Conservation (phyloP, 2,329 filamentous ascomycete species). For the Apiospora kogelbergensis region DNA sequence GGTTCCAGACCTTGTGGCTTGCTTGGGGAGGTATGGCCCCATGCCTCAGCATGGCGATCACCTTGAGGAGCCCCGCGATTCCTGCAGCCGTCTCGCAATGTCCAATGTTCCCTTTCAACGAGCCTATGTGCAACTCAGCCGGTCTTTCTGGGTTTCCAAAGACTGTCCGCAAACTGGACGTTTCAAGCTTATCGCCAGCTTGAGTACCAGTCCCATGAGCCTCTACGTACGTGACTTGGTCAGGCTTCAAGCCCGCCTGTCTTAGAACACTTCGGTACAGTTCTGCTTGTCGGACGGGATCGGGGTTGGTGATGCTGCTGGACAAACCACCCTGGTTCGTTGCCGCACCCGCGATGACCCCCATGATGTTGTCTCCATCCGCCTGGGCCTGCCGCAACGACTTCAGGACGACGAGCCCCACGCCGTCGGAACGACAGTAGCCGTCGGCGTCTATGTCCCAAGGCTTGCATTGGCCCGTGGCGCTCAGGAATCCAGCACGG, state of each 20-base stretch:
- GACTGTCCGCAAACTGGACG: background rate
- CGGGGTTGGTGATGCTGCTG: slow-evolving; percentile 30
- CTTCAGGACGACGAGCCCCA: slow-evolving; percentile 50
- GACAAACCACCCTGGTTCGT: slow-evolving; percentile 35
- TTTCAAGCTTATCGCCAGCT: background rate
- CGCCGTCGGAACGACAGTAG: slow-evolving; percentile 53
- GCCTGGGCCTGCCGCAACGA: slow-evolving; percentile 47
- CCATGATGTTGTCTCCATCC: slow-evolving; percentile 51
- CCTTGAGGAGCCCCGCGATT: slow-evolving; percentile 25
- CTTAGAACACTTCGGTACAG: slow-evolving; percentile 25
- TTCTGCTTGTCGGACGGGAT: slow-evolving; percentile 24
- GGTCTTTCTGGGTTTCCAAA: background rate
- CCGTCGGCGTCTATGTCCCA: slow-evolving; percentile 51
- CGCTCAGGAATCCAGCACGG: slow-evolving; percentile 39
- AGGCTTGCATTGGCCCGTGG: slow-evolving; percentile 46
- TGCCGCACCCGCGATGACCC: slow-evolving; percentile 37
- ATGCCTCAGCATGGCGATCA: slow-evolving; percentile 26
- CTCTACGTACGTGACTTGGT: slow-evolving; percentile 28
- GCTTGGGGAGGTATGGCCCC: slow-evolving; percentile 23
- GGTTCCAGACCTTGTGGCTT: slow-evolving; percentile 29
- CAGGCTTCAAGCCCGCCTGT: slow-evolving; percentile 12
- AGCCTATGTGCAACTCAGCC: slow-evolving; percentile 30
- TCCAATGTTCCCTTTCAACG: slow-evolving; percentile 27
- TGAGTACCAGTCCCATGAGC: slow-evolving; percentile 47
- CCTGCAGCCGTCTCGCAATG: slow-evolving; percentile 28